A percentile compares a stretch with the other conserved stretches of the same genome.
phyloP scores from a whole-genome alignment of 345 rosid species.

The Litchi chinensis region DNA sequence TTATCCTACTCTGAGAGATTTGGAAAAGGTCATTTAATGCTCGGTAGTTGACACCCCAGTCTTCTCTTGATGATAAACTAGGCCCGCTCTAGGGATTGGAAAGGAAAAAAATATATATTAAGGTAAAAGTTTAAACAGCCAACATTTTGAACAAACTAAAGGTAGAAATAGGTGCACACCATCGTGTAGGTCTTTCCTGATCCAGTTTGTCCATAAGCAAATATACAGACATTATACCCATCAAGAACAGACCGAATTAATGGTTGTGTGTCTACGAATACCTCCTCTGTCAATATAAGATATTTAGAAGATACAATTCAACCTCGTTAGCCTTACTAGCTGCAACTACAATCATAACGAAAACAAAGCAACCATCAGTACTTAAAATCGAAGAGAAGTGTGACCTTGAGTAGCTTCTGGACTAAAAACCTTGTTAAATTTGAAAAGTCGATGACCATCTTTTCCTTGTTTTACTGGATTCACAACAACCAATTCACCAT shows the following conservation, averaged over 20 bases:
- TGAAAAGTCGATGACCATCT: constrained; percentile 75
- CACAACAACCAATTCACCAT: constrained; percentile 84
- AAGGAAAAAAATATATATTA: constrained; percentile 13
- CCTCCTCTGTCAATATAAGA: constrained; percentile 66
- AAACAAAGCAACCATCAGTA: constrained; percentile 5
- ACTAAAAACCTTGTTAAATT: constrained; percentile 88
- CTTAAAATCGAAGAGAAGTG: constrained; percentile 8
- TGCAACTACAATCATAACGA: constrained; percentile 10
- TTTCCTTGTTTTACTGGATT: constrained; percentile 86
- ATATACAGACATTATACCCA: constrained; percentile 93
- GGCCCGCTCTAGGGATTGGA: constrained; percentile 80
- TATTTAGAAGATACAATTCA: neutral
- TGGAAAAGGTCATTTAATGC: constrained; percentile 93
- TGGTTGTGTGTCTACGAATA: constrained; percentile 86
- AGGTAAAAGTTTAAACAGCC: constrained; percentile 12
- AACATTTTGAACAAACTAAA: constrained; percentile 15
- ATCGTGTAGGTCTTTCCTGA: constrained; percentile 99
- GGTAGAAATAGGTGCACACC: constrained; percentile 43
- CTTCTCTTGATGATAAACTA: constrained; percentile 65
- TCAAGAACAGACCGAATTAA: constrained; percentile 93
- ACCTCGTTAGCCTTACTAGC: neutral
- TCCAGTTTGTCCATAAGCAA: constrained; percentile 99
- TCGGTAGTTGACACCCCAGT: constrained; percentile 97
- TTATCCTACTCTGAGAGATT: constrained; percentile 68
- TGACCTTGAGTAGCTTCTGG: constrained; percentile 86